Conservation (phyloP, 2,329 filamentous ascomycete species). For the Trichothecium roseum region DNA sequence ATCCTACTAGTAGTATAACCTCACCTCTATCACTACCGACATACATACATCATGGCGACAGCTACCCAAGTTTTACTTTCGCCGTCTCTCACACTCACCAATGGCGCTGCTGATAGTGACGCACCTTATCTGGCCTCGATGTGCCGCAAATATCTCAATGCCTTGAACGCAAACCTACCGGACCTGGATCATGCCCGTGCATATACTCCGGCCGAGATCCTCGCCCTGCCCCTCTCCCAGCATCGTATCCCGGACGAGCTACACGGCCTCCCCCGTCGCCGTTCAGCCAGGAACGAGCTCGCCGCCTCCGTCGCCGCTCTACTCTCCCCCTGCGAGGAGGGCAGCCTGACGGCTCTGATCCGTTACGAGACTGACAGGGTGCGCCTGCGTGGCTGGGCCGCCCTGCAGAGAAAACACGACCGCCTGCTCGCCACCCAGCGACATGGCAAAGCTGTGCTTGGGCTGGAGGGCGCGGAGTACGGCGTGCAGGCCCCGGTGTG, state of each 20-base stretch:
- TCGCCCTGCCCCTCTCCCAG: slow-evolving; percentile 18
- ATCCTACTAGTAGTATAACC: too few species aligned
- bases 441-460: slow-evolving; percentile 17
- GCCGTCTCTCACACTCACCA: slow-evolving; percentile 9
- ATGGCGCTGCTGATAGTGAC: slow-evolving; percentile 10
- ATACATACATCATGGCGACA: slow-evolving; percentile 15
- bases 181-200: slow-evolving; percentile 16
- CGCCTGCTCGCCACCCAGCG: slow-evolving; percentile 18
- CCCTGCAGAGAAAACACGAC: slow-evolving; percentile 24
- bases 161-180: slow-evolving; percentile 14
- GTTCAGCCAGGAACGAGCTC: slow-evolving; percentile 18
- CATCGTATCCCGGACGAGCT: slow-evolving; percentile 19
- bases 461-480: slow-evolving; percentile 19
- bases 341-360: slow-evolving; percentile 24
- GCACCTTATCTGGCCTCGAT: slow-evolving; percentile 16
- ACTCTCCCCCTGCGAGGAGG: slow-evolving; percentile 21
- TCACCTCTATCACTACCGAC: background rate
- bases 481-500: slow-evolving; percentile 21
- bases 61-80: slow-evolving; percentile 18
- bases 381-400: slow-evolving; percentile 22
- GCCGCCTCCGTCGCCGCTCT: slow-evolving; percentile 20
- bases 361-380: slow-evolving; percentile 26
- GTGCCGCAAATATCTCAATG: slow-evolving; percentile 16
- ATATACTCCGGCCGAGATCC: slow-evolving; percentile 24
- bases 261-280: slow-evolving; percentile 22